Conservation (phyloP, 371 early-diverging fungal species). For the Mortierella sp. region DNA sequence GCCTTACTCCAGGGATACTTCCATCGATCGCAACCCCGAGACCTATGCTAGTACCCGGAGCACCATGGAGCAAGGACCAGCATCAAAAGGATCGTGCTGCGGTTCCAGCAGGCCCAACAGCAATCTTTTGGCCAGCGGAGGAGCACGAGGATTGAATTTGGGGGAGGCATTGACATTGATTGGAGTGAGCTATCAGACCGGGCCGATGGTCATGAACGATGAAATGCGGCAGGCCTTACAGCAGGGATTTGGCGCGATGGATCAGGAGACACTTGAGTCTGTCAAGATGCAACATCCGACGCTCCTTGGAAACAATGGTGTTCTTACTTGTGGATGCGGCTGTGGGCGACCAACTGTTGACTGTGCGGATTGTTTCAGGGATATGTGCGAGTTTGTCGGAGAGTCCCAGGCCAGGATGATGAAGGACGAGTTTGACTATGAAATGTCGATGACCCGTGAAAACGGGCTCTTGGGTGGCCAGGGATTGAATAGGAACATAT, state of each 20-base stretch:
- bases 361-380: conserved; percentile 70
- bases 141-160: conserved; percentile 26
- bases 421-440: conserved; percentile 47
- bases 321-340: conserved; percentile 70
- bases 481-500: conserved; percentile 40
- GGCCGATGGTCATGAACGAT: conserved; percentile 15
- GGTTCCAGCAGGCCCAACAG: conserved; percentile 11
- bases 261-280: conserved; percentile 27
- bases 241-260: conserved; percentile 24
- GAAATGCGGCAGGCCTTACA: conserved; percentile 31
- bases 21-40: neutral
- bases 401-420: conserved; percentile 42
- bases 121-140: neutral
- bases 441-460: conserved; percentile 43
- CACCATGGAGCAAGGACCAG: neutral
- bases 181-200: conserved; percentile 30
- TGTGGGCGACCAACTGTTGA: conserved; percentile 69
- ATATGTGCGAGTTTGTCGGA: conserved; percentile 64
- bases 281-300: conserved; percentile 55
- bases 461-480: conserved; percentile 31
- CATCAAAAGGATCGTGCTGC: conserved; percentile 41
- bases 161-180: conserved; percentile 39
- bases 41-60: neutral
- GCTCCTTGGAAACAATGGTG: conserved; percentile 64
- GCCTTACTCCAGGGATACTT: neutral